These are phyloP conservation scores for Colletotrichum sidae DNA, from an alignment of 2,329 filamentous ascomycete genomes.

Conservation along the genomic window DNA sequence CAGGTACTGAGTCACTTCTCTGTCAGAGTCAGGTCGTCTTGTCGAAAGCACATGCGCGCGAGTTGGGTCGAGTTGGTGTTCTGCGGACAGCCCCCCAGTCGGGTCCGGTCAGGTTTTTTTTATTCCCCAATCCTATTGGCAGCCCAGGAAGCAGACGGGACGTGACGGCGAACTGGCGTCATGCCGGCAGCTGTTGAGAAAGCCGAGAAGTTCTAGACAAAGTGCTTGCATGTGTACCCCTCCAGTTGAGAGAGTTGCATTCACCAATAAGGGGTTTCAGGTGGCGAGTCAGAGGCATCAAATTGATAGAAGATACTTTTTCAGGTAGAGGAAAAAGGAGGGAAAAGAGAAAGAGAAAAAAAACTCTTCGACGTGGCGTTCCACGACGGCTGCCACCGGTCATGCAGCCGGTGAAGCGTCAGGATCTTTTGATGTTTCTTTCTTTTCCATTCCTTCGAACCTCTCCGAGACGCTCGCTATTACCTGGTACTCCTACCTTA, in stretches of 20 bases:
- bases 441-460: neutral
- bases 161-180: too few species aligned
- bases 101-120: too few species aligned
- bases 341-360: neutral
- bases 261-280: slow-evolving; percentile 11
- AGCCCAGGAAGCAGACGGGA: too few species aligned
- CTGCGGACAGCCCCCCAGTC: too few species aligned
- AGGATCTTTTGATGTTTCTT: slow-evolving; percentile 3
- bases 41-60: too few species aligned
- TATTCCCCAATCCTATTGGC: too few species aligned
- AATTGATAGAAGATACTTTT: slow-evolving; percentile 29
- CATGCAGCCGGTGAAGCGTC: slow-evolving; percentile 5
- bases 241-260: neutral
- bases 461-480: neutral
- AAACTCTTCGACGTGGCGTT: slow-evolving; percentile 11
- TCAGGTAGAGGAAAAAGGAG: neutral
- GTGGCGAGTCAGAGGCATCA: neutral
- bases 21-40: too few species aligned
- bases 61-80: too few species aligned
- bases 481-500: too few species aligned
- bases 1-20: too few species aligned
- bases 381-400: slow-evolving; percentile 9
- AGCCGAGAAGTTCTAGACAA: too few species aligned
- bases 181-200: too few species aligned
- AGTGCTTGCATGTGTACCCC: neutral